Conservation (phyloP, 352 stramenopile species). For the Phytophthora cryptogea region DNA sequence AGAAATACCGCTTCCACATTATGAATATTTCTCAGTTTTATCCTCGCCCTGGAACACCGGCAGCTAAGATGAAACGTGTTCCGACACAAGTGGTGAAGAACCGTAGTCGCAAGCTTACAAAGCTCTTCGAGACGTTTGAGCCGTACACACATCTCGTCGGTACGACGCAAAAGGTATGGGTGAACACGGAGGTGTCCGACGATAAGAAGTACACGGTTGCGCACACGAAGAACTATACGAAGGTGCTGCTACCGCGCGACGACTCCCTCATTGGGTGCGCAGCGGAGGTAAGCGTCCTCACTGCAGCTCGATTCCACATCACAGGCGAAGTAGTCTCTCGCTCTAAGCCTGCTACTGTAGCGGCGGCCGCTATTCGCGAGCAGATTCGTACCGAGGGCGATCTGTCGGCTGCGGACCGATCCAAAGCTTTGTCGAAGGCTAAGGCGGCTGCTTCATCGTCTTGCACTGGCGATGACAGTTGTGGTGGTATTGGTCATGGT, state of each 20-base stretch:
- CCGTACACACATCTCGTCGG: slow-evolving; percentile 79
- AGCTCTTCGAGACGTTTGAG: slow-evolving; percentile 84
- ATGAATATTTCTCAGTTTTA: slow-evolving; percentile 96
- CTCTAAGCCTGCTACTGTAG: slow-evolving; percentile 54
- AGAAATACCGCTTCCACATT: slow-evolving; percentile 90
- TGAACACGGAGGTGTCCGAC: slow-evolving; percentile 86
- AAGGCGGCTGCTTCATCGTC: slow-evolving; percentile 22
- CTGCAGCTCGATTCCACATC: slow-evolving; percentile 75
- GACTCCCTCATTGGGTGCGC: slow-evolving; percentile 78
- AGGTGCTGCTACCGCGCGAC: slow-evolving; percentile 84
- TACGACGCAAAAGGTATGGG: slow-evolving; percentile 69
- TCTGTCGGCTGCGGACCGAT: slow-evolving; percentile 34
- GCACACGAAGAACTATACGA: slow-evolving; percentile 94
- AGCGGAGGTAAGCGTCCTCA: slow-evolving; percentile 60
- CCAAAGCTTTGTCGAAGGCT: slow-evolving; percentile 35
- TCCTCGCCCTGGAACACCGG: slow-evolving; percentile 88
- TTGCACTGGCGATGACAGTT: slow-evolving; percentile 37
- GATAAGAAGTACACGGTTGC: slow-evolving; percentile 80
- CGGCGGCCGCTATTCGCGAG: slow-evolving; percentile 54
- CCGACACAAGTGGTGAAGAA: slow-evolving; percentile 90
- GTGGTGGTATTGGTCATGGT: slow-evolving; percentile 19
- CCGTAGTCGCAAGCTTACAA: slow-evolving; percentile 81
- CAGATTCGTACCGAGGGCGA: slow-evolving; percentile 50
- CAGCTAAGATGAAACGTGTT: slow-evolving; percentile 90
- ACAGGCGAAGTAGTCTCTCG: slow-evolving; percentile 62